Conservation (phyloP, 306 rosid species). For the Carpinus fangiana region DNA sequence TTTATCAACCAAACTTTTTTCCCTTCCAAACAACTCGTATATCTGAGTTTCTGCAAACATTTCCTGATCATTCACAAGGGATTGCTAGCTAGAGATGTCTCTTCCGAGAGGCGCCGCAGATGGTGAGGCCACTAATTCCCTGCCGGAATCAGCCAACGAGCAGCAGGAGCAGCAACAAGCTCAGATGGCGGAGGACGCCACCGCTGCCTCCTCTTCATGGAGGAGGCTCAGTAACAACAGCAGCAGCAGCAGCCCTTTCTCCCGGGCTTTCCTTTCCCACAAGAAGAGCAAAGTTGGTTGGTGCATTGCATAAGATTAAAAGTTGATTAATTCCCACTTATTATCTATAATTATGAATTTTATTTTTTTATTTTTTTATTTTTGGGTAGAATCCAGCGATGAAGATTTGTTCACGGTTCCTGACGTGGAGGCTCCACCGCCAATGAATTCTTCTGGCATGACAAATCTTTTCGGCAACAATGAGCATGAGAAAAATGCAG, state of each 20-base stretch:
- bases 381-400: slow-evolving; percentile 37
- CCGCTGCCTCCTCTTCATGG: slow-evolving; percentile 32
- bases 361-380: neutral
- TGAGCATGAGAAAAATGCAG: slow-evolving; percentile 22
- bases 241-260: neutral
- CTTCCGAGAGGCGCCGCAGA: slow-evolving; percentile 10
- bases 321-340: neutral
- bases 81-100: neutral
- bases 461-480: slow-evolving; percentile 16
- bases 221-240: slow-evolving; percentile 22
- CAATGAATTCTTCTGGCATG: slow-evolving; percentile 13
- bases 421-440: slow-evolving; percentile 39
- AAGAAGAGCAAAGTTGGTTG: slow-evolving; percentile 47
- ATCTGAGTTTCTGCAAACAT: too few species aligned
- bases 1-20: slow-evolving; percentile 48
- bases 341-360: neutral
- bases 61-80: neutral
- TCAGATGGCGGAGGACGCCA: neutral
- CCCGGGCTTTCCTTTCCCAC: slow-evolving; percentile 19
- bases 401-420: slow-evolving; percentile 68
- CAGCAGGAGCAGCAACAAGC: slow-evolving; percentile 1
- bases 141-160: slow-evolving; percentile 7
- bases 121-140: neutral
- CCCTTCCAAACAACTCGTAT: neutral
- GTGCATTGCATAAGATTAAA: neutral